Evolutionary conservation across 2,329 filamentous ascomycete species (phyloP).

Genomic region (Pseudogymnoascus verrucosus): DNA sequence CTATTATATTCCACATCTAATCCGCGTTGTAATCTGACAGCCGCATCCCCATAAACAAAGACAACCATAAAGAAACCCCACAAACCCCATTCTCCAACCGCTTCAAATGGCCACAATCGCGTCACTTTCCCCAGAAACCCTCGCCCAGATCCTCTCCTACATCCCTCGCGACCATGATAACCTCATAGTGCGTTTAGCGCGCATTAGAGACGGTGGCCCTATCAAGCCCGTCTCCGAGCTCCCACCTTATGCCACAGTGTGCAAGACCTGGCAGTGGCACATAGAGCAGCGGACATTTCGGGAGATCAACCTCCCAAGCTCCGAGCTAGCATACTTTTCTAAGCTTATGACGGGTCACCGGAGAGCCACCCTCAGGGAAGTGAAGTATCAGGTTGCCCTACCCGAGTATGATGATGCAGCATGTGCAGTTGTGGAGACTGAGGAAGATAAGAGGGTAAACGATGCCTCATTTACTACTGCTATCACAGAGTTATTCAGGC

Average conservation of each 20-base stretch:
- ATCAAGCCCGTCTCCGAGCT: slow-evolving; percentile 2
- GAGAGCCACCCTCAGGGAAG: neutral
- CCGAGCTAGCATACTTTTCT: slow-evolving; percentile 11
- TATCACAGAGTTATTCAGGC: slow-evolving; percentile 10
- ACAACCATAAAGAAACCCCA: neutral
- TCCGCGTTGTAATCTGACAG: neutral
- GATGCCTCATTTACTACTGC: slow-evolving; percentile 13
- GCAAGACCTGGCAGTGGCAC: slow-evolving; percentile 13
- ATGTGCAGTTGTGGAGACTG: slow-evolving; percentile 14
- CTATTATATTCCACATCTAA: neutral
- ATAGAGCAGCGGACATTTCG: slow-evolving; percentile 14
- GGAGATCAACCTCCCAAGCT: slow-evolving; percentile 12
- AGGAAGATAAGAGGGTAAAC: slow-evolving; percentile 12
- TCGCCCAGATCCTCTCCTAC: neutral
- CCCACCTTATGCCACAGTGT: slow-evolving; percentile 15
- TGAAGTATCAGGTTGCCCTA: slow-evolving; percentile 13
- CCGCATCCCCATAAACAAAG: neutral
- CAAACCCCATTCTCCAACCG: neutral
- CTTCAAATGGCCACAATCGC: slow-evolving; percentile 4
- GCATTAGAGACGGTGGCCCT: slow-evolving; percentile 1
- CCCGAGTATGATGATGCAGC: slow-evolving; percentile 13
- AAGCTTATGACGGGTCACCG: slow-evolving; percentile 10
- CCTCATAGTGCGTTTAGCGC: neutral
- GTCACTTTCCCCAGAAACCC: slow-evolving; percentile 3
- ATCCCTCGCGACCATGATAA: slow-evolving; percentile 2